These are phyloP conservation scores for Fusarium goolgardi DNA, from an alignment of 2,329 filamentous ascomycete species.

Conservation along the genomic window DNA sequence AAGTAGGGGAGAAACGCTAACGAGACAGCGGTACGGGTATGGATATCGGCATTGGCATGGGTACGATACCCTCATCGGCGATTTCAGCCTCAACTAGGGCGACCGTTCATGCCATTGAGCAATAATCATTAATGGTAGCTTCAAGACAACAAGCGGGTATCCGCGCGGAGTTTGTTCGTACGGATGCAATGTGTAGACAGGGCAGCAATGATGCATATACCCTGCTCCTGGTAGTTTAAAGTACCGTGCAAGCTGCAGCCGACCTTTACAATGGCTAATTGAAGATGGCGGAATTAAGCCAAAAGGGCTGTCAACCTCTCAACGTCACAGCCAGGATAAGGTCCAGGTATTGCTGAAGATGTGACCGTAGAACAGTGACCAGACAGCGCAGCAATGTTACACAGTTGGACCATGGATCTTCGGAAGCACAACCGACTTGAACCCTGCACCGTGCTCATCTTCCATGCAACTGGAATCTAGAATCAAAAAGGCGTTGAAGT, in stretches of 20 bases:
- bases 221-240: neutral
- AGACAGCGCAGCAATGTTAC: neutral
- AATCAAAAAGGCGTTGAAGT: conserved; percentile 1
- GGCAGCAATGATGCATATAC: conserved; percentile 4
- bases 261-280: neutral
- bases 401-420: conserved; percentile 12
- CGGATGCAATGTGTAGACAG: neutral
- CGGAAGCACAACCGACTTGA: conserved; percentile 33
- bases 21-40: neutral
- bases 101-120: conserved; percentile 19
- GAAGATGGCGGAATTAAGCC: neutral
- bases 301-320: neutral
- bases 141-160: neutral
- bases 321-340: neutral
- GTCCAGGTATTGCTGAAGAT: conserved; percentile 7
- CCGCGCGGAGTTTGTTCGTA: neutral
- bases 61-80: conserved; percentile 16
- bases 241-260: conserved; percentile 4
- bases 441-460: conserved; percentile 10
- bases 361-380: neutral
- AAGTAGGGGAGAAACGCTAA: conserved; percentile 17
- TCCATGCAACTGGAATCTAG: conserved; percentile 10
- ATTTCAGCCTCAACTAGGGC: conserved; percentile 40
- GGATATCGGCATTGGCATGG: neutral
- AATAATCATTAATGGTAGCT: conserved; percentile 13